These are phyloP conservation scores for Xylaria nigripes DNA, from an alignment of 495 filamentous ascomycete genomes.

Conservation along the genomic window DNA sequence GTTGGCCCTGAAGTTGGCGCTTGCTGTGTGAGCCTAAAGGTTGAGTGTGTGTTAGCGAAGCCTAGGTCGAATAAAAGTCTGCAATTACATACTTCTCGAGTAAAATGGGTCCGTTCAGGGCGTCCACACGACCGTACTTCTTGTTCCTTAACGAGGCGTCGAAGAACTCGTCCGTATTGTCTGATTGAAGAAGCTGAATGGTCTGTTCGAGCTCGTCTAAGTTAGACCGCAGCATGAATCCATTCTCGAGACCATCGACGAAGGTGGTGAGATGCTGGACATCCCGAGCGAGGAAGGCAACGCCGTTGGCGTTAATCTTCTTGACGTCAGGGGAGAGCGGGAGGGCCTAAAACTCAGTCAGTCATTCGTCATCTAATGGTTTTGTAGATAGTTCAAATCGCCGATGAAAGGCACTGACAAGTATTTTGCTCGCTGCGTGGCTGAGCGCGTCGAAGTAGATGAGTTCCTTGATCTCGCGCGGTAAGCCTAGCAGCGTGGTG, in stretches of 20 bases:
- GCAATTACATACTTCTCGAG: conserved; percentile 67
- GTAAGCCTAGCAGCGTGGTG: conserved; percentile 81
- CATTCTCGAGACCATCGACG: conserved; percentile 70
- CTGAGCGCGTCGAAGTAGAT: conserved; percentile 96
- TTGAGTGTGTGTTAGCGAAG: conserved; percentile 29
- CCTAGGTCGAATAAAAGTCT: neutral
- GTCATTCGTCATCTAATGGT: conserved; percentile 1
- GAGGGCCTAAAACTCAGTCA: conserved; percentile 48
- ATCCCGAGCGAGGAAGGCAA: conserved; percentile 70
- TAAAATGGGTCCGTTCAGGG: conserved; percentile 72
- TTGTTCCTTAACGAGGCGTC: conserved; percentile 77
- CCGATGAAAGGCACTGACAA: conserved; percentile 43
- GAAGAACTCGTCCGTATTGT: conserved; percentile 90
- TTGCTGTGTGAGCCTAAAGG: conserved; percentile 57
- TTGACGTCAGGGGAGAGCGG: conserved; percentile 72
- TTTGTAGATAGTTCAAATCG: neutral
- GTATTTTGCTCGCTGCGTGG: conserved; percentile 79
- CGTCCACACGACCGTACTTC: conserved; percentile 91
- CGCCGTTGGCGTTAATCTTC: conserved; percentile 79
- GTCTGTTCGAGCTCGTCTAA: conserved; percentile 92
- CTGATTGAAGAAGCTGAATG: conserved; percentile 70
- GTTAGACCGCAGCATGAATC: conserved; percentile 70
- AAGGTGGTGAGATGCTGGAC: conserved; percentile 75
- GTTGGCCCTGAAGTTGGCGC: conserved; percentile 50
- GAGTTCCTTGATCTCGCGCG: conserved; percentile 89